phyloP scores from a whole-genome alignment of 1,139 yeast genomes.

The Pneumocystis wakefieldiae region DNA sequence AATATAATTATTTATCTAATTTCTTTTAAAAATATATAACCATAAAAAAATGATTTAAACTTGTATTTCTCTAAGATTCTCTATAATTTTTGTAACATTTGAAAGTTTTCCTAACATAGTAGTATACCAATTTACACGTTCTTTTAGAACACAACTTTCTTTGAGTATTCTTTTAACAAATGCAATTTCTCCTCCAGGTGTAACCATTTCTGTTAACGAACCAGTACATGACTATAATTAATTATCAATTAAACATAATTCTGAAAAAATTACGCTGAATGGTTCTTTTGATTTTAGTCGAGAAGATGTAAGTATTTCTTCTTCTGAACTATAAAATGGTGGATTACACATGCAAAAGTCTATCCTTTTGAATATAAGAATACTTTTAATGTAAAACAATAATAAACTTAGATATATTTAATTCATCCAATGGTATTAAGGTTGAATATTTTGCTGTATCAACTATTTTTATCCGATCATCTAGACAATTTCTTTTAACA shows the following conservation, averaged over 20 bases:
- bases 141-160: conserved; percentile 19
- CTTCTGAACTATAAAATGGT: conserved; percentile 28
- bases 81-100: conserved; percentile 8
- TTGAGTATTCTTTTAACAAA: conserved; percentile 25
- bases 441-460: neutral
- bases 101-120: conserved; percentile 17
- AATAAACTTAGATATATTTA: conserved; percentile 4
- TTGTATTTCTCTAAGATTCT: conserved; percentile 2
- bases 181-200: conserved; percentile 28
- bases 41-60: neutral
- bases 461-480: conserved; percentile 11
- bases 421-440: conserved; percentile 1
- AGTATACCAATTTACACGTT: conserved; percentile 17
- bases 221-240: conserved; percentile 15
- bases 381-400: neutral
- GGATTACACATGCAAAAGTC: conserved; percentile 31
- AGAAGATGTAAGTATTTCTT: conserved; percentile 20
- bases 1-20: conserved; percentile 12
- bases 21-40: neutral
- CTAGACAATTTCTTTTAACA: conserved; percentile 12
- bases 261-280: conserved; percentile 1
- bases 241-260: neutral
- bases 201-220: conserved; percentile 23
- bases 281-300: conserved; percentile 9
- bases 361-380: neutral